Evolutionary conservation across 1,284 basidiomycete species (phyloP).

Genomic region (Apiotrichum veenhuisii): DNA sequence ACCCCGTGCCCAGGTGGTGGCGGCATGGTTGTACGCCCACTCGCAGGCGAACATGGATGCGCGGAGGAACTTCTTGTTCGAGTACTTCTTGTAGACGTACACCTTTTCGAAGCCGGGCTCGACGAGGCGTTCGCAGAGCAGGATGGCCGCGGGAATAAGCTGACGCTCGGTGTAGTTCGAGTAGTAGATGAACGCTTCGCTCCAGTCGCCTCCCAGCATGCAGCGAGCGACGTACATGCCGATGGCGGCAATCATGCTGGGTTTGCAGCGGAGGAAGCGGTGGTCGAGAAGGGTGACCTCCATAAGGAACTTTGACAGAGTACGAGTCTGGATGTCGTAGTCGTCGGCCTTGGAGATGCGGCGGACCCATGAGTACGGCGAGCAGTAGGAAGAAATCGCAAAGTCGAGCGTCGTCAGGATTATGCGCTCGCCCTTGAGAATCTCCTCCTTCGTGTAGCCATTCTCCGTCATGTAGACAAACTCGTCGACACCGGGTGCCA

Average conservation of each 20-base stretch:
- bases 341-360: slow-evolving; percentile 98
- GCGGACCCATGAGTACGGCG: slow-evolving; percentile 98
- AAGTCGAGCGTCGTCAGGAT: slow-evolving; percentile 88
- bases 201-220: slow-evolving; percentile 92
- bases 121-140: slow-evolving; percentile 78
- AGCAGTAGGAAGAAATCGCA: slow-evolving; percentile 94
- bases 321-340: slow-evolving; percentile 96
- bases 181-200: slow-evolving; percentile 88
- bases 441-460: slow-evolving; percentile 89
- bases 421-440: slow-evolving; percentile 95
- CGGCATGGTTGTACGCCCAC: slow-evolving; percentile 49
- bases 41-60: slow-evolving; percentile 57
- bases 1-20: slow-evolving; percentile 15
- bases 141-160: slow-evolving; percentile 72
- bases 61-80: slow-evolving; percentile 94
- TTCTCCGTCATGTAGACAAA: slow-evolving; percentile 97
- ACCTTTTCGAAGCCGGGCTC: slow-evolving; percentile 76
- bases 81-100: slow-evolving; percentile 95
- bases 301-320: slow-evolving; percentile 94
- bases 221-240: slow-evolving; percentile 92
- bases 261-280: slow-evolving; percentile 89
- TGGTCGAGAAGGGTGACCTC: slow-evolving; percentile 93
- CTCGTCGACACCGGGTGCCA: slow-evolving; percentile 87
- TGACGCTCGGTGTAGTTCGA: slow-evolving; percentile 90
- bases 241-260: slow-evolving; percentile 91